These are phyloP conservation scores for Pterocarpus macrocarpus DNA, from an alignment of 306 rosid genomes.

Conservation along the genomic window DNA sequence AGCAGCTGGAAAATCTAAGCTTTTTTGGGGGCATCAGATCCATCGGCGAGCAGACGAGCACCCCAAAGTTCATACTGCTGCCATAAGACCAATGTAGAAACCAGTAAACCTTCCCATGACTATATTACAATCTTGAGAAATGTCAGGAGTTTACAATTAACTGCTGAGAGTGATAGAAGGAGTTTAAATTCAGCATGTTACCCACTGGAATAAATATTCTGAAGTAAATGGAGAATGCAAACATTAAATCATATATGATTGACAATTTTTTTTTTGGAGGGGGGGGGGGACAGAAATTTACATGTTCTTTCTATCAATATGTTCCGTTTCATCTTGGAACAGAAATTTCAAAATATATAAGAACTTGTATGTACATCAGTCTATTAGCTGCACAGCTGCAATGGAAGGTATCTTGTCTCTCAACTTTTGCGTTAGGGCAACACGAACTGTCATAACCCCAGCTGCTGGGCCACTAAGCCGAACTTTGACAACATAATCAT, in stretches of 20 bases:
- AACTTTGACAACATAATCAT: conserved; percentile 78
- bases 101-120: not conserved
- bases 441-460: conserved; percentile 88
- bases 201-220: not conserved
- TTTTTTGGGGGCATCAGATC: not conserved
- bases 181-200: not conserved
- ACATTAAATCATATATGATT: conserved; percentile 15
- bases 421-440: conserved; percentile 90
- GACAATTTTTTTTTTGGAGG: not conserved
- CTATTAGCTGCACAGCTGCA: conserved; percentile 88
- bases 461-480: conserved; percentile 94
- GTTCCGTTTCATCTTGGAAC: conserved; percentile 35
- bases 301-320: conserved; percentile 13
- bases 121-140: not conserved
- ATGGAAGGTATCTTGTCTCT: conserved; percentile 93
- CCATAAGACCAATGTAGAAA: not conserved
- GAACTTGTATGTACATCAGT: conserved; percentile 56
- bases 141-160: not conserved
- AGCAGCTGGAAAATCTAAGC: not conserved
- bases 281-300: conserved; percentile 14
- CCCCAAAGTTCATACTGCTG: not conserved
- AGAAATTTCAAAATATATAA: conserved; percentile 26
- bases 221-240: conserved; percentile 5
- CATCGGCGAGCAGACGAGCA: not conserved
- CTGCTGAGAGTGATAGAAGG: conserved; percentile 9